Evolutionary conservation across 73 alveolate species (phyloP), one percentile per base, ranked within the genome.

Genomic region (Paramecium sonneborni): DNA sequence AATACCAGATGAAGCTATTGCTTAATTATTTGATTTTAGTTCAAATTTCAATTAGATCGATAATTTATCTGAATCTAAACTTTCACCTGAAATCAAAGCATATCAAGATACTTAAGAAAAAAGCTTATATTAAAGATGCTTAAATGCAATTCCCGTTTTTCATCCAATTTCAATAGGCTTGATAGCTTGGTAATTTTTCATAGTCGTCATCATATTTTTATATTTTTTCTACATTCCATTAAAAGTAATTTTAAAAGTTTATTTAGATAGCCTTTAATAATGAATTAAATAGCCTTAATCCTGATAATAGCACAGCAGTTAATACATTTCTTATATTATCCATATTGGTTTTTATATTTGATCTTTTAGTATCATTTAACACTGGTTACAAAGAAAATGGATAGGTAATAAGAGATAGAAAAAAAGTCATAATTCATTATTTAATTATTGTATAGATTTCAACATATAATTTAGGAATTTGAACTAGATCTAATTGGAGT

Each of bases 401-500:
- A 23, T 38, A 79, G 24, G 44, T 79, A 28, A 79, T 43, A 12
- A 1, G 15, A 37, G 74, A 79, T 43, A 39, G 90, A 23, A 4
- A 44, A 3, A 5, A 15, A 15, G 41, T 79, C 11, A 76, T 62
- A 14, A 24, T 20, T 24, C 6, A 43, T 43, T 79, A 79, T 44
- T 12, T 79, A 21, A 41, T 30, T 18, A 14, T 57, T 11, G 90
- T 79, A 79, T 39, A 24, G 10, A 79, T 23, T 46, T 39, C 8
- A n/a, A 3, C 14, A 2, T 14, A 41, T 14, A 43, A 41, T 38
- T 24, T 38, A 79, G 90, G 90, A 32, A 79, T 79, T 79, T 12
- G 90, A 79, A 79, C 41, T 79, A 21, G 90, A 79, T 23, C 41
- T 43, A 23, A 20, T 79, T 14, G 90, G 90, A 18, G 90, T 79